phyloP scores from a whole-genome alignment of 768 basidiomycete species.

The Cystobasidium tubakii region DNA sequence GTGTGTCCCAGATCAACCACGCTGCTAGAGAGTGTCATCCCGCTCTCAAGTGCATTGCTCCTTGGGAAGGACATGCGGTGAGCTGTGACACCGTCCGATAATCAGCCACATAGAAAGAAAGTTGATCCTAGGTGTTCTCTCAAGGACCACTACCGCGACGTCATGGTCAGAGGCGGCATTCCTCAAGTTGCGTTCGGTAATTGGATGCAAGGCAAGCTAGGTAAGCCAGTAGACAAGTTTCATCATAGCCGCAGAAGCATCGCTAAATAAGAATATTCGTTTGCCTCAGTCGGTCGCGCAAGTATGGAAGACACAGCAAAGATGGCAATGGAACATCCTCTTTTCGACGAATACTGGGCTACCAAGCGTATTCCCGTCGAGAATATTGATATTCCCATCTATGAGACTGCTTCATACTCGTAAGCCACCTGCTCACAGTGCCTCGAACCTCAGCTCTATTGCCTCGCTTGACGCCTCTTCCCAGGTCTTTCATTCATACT shows the following conservation, averaged over 20 bases:
- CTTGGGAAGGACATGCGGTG: conserved; percentile 43
- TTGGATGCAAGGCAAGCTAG: conserved; percentile 15
- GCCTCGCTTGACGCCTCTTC: background rate
- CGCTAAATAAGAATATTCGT: background rate
- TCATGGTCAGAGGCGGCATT: conserved; percentile 26
- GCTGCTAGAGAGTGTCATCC: conserved; percentile 41
- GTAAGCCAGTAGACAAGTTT: background rate
- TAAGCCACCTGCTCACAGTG: background rate
- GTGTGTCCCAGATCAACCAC: conserved; percentile 39
- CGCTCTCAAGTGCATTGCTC: conserved; percentile 43
- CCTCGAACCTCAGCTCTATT: no score
- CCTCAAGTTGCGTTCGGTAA: conserved; percentile 14
- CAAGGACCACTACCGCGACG: conserved; percentile 31
- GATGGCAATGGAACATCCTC: conserved; percentile 38
- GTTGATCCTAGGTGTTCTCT: background rate
- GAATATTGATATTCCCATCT: conserved; percentile 39
- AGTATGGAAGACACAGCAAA: conserved; percentile 38
- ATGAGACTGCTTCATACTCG: conserved; percentile 39
- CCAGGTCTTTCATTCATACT: conserved; percentile 39
- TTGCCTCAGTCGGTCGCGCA: conserved; percentile 34
- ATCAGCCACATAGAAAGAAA: no score
- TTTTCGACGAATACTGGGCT: conserved; percentile 37
- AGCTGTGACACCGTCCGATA: background rate
- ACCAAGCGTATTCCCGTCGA: conserved; percentile 40
- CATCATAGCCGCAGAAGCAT: no score